phyloP scores from a whole-genome alignment of 306 rosid species.

The Echinosophora koreensis region DNA sequence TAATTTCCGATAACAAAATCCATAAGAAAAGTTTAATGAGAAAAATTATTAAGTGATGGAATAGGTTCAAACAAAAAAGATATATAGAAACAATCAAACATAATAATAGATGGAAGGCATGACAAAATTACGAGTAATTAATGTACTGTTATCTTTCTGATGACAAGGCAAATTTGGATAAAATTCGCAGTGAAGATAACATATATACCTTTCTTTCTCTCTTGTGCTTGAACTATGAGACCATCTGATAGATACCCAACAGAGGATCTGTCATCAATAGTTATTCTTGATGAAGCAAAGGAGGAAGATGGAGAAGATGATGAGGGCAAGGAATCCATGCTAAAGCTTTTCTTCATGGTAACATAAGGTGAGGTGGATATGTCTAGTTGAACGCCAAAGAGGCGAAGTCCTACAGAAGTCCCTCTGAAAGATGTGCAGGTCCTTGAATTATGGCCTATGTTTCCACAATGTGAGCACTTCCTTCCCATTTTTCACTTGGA shows the following conservation, averaged over 20 bases:
- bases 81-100: not conserved
- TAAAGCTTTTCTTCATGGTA: constrained; percentile 69
- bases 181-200: not conserved
- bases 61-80: not conserved
- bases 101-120: not conserved
- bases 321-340: constrained; percentile 70
- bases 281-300: constrained; percentile 50
- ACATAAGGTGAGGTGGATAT: constrained; percentile 32
- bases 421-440: constrained; percentile 65
- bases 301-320: constrained; percentile 54
- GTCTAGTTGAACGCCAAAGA: constrained; percentile 76
- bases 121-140: not conserved
- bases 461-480: constrained; percentile 88
- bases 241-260: constrained; percentile 76
- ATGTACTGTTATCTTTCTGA: not conserved
- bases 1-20: not conserved
- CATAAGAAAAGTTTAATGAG: not conserved
- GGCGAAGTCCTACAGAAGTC: constrained; percentile 56
- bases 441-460: constrained; percentile 82
- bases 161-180: not conserved
- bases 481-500: constrained; percentile 64
- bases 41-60: not conserved
- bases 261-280: constrained; percentile 46
- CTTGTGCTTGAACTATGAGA: constrained; percentile 60
- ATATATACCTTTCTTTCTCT: constrained; percentile 64